Conservation (phyloP, 73 alveolate genomes). For the Uronychia binucleata region DNA sequence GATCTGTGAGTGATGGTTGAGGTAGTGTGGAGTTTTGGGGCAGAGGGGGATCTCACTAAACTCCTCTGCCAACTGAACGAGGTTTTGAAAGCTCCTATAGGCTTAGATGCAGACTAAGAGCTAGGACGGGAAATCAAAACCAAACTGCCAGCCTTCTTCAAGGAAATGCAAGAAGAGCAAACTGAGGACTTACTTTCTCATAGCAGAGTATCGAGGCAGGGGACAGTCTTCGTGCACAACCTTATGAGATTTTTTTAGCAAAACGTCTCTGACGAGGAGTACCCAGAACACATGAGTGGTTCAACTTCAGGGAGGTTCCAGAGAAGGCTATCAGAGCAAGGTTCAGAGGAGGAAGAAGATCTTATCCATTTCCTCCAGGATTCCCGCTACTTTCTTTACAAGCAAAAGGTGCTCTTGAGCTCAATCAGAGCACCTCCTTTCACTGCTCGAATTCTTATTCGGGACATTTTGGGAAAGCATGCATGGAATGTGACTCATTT, state of each 20-base stretch:
- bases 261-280: neutral
- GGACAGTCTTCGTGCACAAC: neutral
- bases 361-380: neutral
- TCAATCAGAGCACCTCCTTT: neutral
- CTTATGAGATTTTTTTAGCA: neutral
- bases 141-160: no score
- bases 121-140: no score
- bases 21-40: no score
- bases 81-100: no score
- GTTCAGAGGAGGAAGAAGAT: neutral
- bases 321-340: neutral
- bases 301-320: neutral
- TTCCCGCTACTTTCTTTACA: neutral
- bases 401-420: neutral
- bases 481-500: neutral
- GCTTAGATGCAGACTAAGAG: no score
- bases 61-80: neutral
- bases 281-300: neutral
- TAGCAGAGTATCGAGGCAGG: neutral
- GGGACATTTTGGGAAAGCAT: neutral
- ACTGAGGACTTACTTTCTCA: no score
- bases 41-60: neutral
- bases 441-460: neutral
- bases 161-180: neutral
- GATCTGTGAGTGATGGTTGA: no score